A percentile compares a stretch with the other conserved stretches of the same genome.
Conservation (phyloP, 2,329 filamentous ascomycete genomes). For the Sarocladium oryzae region DNA sequence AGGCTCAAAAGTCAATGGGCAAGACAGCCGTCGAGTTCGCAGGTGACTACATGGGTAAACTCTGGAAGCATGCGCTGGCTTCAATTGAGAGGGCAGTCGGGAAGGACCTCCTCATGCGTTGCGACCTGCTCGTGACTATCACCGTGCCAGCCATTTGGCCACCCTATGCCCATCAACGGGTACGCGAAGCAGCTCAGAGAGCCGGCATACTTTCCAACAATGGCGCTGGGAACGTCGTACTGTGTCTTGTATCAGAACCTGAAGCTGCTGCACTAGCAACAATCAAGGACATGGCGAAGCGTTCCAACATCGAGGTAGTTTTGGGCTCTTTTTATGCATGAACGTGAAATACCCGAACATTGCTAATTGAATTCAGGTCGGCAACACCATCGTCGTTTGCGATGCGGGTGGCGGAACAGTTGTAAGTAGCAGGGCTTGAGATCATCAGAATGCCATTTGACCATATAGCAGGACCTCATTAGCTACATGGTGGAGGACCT, state of each 20-base stretch:
- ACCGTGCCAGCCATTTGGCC: conserved; percentile 42
- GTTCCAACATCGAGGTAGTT: too few relatives aligned
- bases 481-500: conserved; percentile 24
- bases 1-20: neutral
- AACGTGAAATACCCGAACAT: neutral
- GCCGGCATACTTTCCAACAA: conserved; percentile 28
- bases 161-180: conserved; percentile 27
- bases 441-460: neutral
- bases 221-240: conserved; percentile 10
- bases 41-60: conserved; percentile 17
- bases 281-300: conserved; percentile 19
- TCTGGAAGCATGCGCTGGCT: conserved; percentile 19
- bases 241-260: conserved; percentile 34
- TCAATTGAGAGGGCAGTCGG: neutral
- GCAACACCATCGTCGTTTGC: conserved; percentile 22
- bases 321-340: too few relatives aligned
- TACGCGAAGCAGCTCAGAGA: conserved; percentile 26
- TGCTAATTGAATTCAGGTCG: neutral
- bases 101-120: neutral
- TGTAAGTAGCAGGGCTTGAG: conserved; percentile 14
- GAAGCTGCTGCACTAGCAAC: conserved; percentile 38
- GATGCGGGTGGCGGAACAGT: conserved; percentile 32
- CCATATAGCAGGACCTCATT: conserved; percentile 29
- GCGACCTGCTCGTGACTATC: conserved; percentile 28
- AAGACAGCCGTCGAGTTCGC: conserved; percentile 19